Base-by-base conservation (phyloP, 1,284 basidiomycete genomes). In the Sporisorium scitamineum region DNA sequence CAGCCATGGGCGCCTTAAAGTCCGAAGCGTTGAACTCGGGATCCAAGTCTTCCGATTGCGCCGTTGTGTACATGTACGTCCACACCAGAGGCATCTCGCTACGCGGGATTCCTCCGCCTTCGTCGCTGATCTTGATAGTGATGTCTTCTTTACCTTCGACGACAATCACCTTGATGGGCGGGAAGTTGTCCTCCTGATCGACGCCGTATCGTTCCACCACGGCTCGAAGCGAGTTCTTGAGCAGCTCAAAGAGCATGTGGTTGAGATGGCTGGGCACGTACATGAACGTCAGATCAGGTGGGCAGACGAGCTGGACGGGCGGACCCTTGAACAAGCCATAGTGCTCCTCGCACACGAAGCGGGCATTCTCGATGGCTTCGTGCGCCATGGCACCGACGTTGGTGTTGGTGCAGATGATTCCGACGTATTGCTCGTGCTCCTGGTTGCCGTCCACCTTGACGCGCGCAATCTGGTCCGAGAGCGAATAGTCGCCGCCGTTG, bases 41-140 rank as follows among this genome's bases (percentile, higher is more conserved):
- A 78, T 94, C 77, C 47, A 98, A 89, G 31, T 90, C 91, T 86
- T 94, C 92, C 4, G 91, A 91, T 58, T 94, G 92, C 90, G 98
- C 97, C 2, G 97, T 99, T 37, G 97, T 99, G 85, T 99, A 99
- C 85, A 88, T 96, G 86, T 96, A 99, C 66, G 95, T 98, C 96
- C 96, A 99, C 57, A 98, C 97, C 58, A 97, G 89, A 5, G 94
- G 94, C 34, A 98, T 92, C 0, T 95, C 96, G 80, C 93, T 83
- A 52, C 96, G 88, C 20, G 95, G 91, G 68, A 99, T 99, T 1
- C 97, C 97, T 6, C 96, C 97, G 11, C 96, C 96, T 85, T 99
- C 96, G 85, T 94, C 93, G 24, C 90, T 91, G 79, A 99, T 98
- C 89, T 99, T 99, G 89, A 99, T 95, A 9, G 96, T 99, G 80